Evolutionary conservation across 495 filamentous ascomycete species (phyloP), one percentile per base, ranked within the genome.

Genomic region (Aspergillus baeticus): DNA sequence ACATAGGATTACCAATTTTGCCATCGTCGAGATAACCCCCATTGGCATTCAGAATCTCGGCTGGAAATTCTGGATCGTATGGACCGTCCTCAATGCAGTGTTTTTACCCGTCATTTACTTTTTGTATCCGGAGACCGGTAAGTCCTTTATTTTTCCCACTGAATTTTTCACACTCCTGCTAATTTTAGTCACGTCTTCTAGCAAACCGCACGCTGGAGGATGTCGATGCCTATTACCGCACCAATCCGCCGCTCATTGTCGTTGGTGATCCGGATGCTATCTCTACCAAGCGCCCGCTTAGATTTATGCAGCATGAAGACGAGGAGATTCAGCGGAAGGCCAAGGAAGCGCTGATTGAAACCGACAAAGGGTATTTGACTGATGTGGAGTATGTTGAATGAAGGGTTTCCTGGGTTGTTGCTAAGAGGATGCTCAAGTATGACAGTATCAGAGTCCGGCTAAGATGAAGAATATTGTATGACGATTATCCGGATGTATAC

Each of bases 51-150:
- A 78, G 35, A 77, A 66, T 43, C 68, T 85, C 14, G 72, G 75
- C 2, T 85, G 81, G 81, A 66, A 70, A 43, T 85, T 85, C 65
- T 87, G 81, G 69, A 79, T 87, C 59, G 79, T 86, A 20, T 87
- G 80, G 73, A 79, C 78, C 8, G 76, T 81, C 8, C 74, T 83
- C 60, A 86, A 86, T 57, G 74, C 73, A 6, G 53, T 65, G 20
- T 88, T 87, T 63, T 65, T 87, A 1, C 82, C 82, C 0, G 69
- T 86, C 23, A 77, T 85, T 15, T 87, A 82, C 59, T 77, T 86
- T 55, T 77, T 86, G 43, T 86, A 83, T 57, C 84, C 82, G 1
- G 84, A 87, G 61, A 85, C 84, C 22, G 73, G 67, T 71, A 15
- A 14, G 63, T 60, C 15, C 14, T 38, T 21, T 18, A 26, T 36